These are phyloP conservation scores for Ceratobasidium sp. DNA, from an alignment of 1,284 basidiomycete species.

Conservation along the genomic window DNA sequence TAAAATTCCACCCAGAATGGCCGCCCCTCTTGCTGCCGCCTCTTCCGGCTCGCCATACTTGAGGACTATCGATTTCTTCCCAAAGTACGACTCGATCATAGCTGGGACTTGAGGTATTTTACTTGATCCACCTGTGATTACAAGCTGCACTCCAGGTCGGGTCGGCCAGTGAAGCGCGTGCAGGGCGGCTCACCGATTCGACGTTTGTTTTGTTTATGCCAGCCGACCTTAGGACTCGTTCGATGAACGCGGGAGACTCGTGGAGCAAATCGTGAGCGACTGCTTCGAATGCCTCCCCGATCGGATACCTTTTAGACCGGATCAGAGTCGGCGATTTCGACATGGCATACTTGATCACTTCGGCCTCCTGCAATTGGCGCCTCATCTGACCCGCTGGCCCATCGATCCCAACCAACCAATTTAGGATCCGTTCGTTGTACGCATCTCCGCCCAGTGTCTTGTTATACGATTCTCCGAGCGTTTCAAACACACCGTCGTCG, in stretches of 20 bases:
- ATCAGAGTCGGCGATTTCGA: background rate
- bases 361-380: background rate
- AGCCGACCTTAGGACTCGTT: background rate
- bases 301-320: background rate
- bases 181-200: background rate
- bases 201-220: background rate
- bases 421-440: background rate
- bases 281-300: background rate
- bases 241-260: background rate
- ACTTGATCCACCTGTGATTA: background rate
- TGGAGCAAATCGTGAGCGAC: background rate
- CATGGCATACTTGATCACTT: background rate
- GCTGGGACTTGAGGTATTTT: background rate
- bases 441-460: background rate
- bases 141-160: background rate
- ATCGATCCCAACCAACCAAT: background rate
- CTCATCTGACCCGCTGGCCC: no score
- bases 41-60: background rate
- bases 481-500: conserved; percentile 5
- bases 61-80: background rate
- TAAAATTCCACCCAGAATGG: background rate
- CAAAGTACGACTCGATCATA: background rate
- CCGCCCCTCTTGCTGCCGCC: background rate
- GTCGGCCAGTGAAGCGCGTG: no score
- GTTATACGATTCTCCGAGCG: background rate